Percentiles rank a stretch among this genome's conserved stretches.
Evolutionary conservation across 2,329 filamentous ascomycete species (phyloP).

Genomic region (Apiospora aurea): DNA sequence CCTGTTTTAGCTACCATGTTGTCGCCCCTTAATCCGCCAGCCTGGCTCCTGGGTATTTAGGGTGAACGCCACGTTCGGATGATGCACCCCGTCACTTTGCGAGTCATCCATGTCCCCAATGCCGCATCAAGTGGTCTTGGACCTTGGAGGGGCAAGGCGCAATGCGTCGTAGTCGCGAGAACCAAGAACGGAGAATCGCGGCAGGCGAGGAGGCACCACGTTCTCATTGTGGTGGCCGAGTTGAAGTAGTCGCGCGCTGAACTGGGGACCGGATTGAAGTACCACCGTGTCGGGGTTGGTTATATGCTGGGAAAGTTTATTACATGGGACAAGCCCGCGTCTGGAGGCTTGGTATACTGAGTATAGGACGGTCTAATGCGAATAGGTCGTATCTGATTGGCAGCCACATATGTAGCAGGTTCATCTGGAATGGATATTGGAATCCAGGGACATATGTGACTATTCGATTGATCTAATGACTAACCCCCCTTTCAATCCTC

Average conservation of each 20-base stretch:
- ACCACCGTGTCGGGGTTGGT: neutral
- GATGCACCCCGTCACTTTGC: neutral
- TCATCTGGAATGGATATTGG: no score
- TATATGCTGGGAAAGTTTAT: neutral
- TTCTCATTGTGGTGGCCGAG: neutral
- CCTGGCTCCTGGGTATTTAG: constrained; percentile 12
- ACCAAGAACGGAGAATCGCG: neutral
- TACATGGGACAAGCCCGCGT: neutral
- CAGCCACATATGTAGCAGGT: no score
- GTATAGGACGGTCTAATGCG: no score
- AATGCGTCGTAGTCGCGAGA: neutral
- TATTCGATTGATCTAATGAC: no score
- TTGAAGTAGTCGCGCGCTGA: neutral
- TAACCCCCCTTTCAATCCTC: no score
- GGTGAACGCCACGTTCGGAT: neutral
- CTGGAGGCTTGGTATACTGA: neutral
- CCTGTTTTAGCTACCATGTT: neutral
- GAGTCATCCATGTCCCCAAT: no score
- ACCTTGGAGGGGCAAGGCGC: neutral
- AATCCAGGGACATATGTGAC: no score
- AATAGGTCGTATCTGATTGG: no score
- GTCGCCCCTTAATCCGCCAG: constrained; percentile 10
- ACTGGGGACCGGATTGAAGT: neutral
- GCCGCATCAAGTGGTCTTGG: no score
- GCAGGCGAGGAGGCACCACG: neutral